Evolutionary conservation across 2,329 filamentous ascomycete species (phyloP).

Genomic region (Fusarium pseudoanthophilum): DNA sequence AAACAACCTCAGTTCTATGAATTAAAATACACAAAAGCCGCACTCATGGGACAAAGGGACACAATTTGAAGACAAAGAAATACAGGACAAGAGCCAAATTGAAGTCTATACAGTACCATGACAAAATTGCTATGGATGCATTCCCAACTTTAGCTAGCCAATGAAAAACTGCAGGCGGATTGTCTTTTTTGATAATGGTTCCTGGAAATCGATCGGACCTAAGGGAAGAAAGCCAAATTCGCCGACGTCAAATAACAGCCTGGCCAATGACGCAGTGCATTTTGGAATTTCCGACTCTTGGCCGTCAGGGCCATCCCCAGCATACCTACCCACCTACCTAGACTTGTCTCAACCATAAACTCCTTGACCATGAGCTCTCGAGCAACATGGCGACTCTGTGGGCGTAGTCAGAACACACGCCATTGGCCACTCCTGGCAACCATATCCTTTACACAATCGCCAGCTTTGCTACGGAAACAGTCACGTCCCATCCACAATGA

Average conservation of each 20-base stretch:
- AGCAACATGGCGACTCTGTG: conserved; percentile 48
- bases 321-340: not conserved
- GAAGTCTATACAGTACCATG: not conserved
- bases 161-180: not conserved
- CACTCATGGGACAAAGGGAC: not conserved
- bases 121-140: not conserved
- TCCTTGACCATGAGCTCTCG: conserved; percentile 47
- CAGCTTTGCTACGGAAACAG: conserved; percentile 15
- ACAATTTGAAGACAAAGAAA: not conserved
- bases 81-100: not conserved
- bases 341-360: conserved; percentile 24
- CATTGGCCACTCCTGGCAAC: conserved; percentile 29
- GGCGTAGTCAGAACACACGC: conserved; percentile 28
- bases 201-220: conserved; percentile 23
- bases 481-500: conserved; percentile 43
- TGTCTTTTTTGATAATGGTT: conserved; percentile 1
- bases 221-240: not conserved
- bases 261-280: conserved; percentile 42
- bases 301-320: conserved; percentile 19
- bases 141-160: not conserved
- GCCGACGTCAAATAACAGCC: conserved; percentile 18
- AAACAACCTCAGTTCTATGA: not conserved
- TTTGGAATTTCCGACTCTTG: conserved; percentile 33
- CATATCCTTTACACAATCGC: conserved; percentile 1
- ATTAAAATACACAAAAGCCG: not conserved